Percentiles rank a stretch among this genome's conserved stretches.
Conservation (phyloP, 306 rosid genomes). For the Nissolia schottii region DNA sequence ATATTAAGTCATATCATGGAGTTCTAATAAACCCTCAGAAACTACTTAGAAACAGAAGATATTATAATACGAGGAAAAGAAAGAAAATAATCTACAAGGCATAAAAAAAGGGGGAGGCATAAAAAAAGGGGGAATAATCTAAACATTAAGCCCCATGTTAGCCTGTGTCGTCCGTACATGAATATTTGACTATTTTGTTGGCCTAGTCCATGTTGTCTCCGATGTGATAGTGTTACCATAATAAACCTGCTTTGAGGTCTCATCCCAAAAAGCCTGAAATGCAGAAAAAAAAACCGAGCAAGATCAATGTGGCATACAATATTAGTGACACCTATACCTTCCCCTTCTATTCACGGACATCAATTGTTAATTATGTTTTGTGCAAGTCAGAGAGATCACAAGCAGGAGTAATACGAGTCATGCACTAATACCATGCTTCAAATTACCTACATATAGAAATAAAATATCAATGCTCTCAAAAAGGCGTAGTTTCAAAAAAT, state of each 20-base stretch:
- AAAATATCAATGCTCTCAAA: not conserved
- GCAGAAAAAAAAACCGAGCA: not conserved
- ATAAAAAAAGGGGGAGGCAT: too few species aligned
- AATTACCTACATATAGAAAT: not conserved
- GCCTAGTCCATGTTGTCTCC: constrained; percentile 74
- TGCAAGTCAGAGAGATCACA: too few species aligned
- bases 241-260: constrained; percentile 71
- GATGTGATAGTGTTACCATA: constrained; percentile 67
- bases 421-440: not conserved
- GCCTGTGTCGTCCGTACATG: not conserved
- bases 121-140: not conserved
- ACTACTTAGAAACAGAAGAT: not conserved
- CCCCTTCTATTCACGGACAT: not conserved
- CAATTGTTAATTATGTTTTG: not conserved
- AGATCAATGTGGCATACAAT: not conserved
- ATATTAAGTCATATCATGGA: not conserved
- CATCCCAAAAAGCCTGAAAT: constrained; percentile 83
- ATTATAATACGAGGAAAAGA: not conserved
- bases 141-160: not conserved
- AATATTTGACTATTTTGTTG: constrained; percentile 11
- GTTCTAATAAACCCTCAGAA: not conserved
- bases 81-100: too few species aligned
- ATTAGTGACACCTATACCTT: not conserved
- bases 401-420: not conserved
- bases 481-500: not conserved